A percentile compares a stretch with the other conserved stretches of the same genome.
These are phyloP conservation scores for Scalesia atractyloides DNA, from an alignment of 129 eudicot genomes.

Conservation along the genomic window DNA sequence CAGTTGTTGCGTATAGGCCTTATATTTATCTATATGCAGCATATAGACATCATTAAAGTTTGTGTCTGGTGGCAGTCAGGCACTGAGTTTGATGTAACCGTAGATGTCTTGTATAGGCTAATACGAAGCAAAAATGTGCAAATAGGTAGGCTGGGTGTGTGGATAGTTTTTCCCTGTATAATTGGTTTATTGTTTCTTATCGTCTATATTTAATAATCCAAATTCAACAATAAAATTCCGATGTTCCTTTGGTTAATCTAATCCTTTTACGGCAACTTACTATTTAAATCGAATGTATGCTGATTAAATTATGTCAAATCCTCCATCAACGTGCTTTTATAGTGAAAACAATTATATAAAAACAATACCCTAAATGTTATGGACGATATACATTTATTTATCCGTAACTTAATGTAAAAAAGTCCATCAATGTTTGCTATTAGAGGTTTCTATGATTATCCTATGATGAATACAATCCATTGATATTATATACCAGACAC, in stretches of 20 bases:
- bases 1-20: no score
- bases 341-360: neutral
- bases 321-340: neutral
- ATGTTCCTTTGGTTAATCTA: neutral
- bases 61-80: no score
- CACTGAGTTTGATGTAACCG: no score
- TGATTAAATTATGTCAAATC: neutral
- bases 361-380: neutral
- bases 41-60: no score
- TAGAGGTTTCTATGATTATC: neutral
- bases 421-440: neutral
- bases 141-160: no score
- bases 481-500: constrained; percentile 29
- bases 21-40: no score
- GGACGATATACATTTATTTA: neutral
- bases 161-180: no score
- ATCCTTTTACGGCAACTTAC: neutral
- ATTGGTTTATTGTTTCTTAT: neutral
- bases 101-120: no score
- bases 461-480: constrained; percentile 27
- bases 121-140: no score
- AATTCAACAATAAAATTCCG: neutral
- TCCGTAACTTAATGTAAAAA: neutral
- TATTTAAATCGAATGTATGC: neutral
- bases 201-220: neutral